Evolutionary conservation across 164 flowering plant genomes (phyloP).

Genomic region (Saururus chinensis): DNA sequence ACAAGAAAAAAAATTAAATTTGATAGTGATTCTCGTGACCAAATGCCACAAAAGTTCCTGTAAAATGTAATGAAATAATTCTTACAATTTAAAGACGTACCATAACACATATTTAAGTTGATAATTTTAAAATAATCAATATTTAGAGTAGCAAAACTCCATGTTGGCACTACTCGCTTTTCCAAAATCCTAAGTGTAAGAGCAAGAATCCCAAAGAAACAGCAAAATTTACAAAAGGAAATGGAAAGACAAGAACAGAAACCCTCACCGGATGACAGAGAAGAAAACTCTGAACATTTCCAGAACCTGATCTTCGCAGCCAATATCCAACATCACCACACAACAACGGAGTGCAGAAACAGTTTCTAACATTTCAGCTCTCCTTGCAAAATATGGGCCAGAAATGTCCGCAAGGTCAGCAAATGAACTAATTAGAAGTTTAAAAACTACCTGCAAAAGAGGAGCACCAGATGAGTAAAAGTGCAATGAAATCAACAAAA

Average conservation of each 20-base stretch:
- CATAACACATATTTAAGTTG: too few species aligned
- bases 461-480: not conserved
- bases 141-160: too few species aligned
- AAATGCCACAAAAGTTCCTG: too few species aligned
- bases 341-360: slow-evolving; percentile 63
- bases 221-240: too few species aligned
- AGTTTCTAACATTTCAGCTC: slow-evolving; percentile 72
- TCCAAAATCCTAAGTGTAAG: too few species aligned
- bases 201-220: not conserved
- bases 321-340: slow-evolving; percentile 71
- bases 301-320: slow-evolving; percentile 53
- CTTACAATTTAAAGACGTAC: too few species aligned
- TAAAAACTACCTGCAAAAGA: slow-evolving; percentile 58
- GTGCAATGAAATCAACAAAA: not conserved
- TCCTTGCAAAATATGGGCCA: slow-evolving; percentile 66
- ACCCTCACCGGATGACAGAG: slow-evolving; percentile 52
- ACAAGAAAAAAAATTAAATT: too few species aligned
- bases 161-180: too few species aligned
- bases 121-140: too few species aligned
- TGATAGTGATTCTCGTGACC: too few species aligned
- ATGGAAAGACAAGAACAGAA: not conserved
- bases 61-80: too few species aligned
- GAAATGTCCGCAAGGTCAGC: slow-evolving; percentile 52
- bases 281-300: slow-evolving; percentile 79
- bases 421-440: slow-evolving; percentile 50